Conservation (phyloP, 2,329 filamentous ascomycete genomes). For the Celoporthe dispersa region DNA sequence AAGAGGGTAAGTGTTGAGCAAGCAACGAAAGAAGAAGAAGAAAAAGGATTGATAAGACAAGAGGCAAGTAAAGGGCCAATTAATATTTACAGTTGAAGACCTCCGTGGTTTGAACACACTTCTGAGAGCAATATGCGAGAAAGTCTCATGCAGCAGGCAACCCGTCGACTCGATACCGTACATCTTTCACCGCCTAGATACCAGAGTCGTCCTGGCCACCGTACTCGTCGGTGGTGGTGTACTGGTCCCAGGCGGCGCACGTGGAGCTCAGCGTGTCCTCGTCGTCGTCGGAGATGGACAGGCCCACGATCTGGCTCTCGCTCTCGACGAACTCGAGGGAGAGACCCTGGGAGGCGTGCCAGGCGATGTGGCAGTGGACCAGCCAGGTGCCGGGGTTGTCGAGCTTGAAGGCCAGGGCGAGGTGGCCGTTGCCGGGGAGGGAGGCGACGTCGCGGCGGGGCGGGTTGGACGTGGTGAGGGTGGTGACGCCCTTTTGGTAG, state of each 20-base stretch:
- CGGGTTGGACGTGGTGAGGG: constrained; percentile 39
- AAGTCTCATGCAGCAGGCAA: neutral
- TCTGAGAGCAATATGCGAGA: neutral
- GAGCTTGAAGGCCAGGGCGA: constrained; percentile 40
- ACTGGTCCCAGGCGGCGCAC: constrained; percentile 31
- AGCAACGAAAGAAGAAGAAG: neutral
- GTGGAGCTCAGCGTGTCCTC: constrained; percentile 30
- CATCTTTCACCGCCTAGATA: constrained; percentile 27
- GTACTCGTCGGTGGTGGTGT: constrained; percentile 25
- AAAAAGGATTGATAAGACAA: neutral
- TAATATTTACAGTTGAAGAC: neutral
- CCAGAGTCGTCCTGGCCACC: constrained; percentile 32
- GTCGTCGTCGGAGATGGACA: constrained; percentile 16
- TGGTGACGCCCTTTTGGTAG: constrained; percentile 29
- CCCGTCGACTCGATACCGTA: neutral
- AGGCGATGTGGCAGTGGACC: constrained; percentile 38
- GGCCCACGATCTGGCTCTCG: constrained; percentile 30
- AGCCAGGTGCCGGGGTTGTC: constrained; percentile 43
- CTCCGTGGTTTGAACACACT: neutral
- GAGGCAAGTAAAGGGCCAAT: neutral
- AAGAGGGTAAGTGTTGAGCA: neutral
- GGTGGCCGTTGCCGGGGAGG: constrained; percentile 37
- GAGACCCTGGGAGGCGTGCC: constrained; percentile 42
- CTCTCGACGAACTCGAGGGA: constrained; percentile 43
- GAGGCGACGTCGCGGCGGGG: constrained; percentile 44